Evolutionary conservation across 305 asterid genomes (phyloP).

Genomic region (Andrographis paniculata): DNA sequence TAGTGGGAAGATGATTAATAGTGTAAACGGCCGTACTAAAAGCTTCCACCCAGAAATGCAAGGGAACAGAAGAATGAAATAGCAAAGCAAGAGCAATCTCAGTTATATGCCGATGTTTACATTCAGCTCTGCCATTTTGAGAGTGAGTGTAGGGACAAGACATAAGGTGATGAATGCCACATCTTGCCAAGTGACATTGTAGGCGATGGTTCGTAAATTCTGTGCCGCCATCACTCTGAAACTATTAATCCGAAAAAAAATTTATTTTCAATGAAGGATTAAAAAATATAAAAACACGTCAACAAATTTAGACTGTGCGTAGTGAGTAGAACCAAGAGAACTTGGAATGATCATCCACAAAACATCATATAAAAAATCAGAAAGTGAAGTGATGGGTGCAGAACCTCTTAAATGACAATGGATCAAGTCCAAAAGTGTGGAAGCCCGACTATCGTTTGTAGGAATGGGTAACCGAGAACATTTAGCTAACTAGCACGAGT

Average conservation of each 20-base stretch:
- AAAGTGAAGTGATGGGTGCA: too few species aligned
- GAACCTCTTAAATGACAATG: too few species aligned
- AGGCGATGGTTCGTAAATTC: background rate
- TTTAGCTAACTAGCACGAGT: too few species aligned
- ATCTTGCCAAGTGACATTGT: background rate
- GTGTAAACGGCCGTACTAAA: background rate
- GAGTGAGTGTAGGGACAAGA: too few species aligned
- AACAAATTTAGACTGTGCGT: background rate
- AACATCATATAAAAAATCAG: conserved; percentile 2
- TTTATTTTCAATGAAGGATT: background rate
- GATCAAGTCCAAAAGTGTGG: too few species aligned
- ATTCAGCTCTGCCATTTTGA: background rate
- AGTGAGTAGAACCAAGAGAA: conserved; percentile 1
- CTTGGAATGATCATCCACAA: background rate
- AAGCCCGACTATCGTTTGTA: too few species aligned
- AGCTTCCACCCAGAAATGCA: background rate
- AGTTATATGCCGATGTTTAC: conserved; percentile 4
- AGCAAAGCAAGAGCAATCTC: background rate
- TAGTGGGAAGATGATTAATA: background rate
- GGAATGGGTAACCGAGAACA: too few species aligned
- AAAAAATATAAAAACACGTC: background rate
- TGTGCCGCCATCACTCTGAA: conserved; percentile 5
- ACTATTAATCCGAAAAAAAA: background rate
- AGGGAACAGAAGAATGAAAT: background rate
- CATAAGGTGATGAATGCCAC: too few species aligned